Evolutionary conservation across 2,329 filamentous ascomycete species (phyloP).

Genomic region (Xylariaceae sp.): DNA sequence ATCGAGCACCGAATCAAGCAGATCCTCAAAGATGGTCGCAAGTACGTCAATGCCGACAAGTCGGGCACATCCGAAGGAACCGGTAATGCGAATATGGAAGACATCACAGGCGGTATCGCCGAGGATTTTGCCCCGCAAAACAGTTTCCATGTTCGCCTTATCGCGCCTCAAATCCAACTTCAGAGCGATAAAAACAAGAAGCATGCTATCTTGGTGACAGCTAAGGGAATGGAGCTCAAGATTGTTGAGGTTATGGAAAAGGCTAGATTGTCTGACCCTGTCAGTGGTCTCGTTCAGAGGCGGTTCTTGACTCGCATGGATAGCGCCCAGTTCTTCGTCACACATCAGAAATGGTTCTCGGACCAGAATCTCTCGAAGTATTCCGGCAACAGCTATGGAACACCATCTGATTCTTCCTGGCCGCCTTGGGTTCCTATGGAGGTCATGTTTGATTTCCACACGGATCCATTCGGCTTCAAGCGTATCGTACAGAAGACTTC

Average conservation of each 20-base stretch:
- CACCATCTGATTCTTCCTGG: slow-evolving; percentile 80
- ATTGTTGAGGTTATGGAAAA: slow-evolving; percentile 98
- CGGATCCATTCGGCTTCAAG: slow-evolving; percentile 95
- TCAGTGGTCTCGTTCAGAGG: slow-evolving; percentile 91
- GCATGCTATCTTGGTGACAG: slow-evolving; percentile 91
- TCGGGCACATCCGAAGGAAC: slow-evolving; percentile 34
- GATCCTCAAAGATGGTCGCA: slow-evolving; percentile 76
- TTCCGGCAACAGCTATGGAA: slow-evolving; percentile 87
- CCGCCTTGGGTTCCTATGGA: slow-evolving; percentile 98
- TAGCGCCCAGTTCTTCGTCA: slow-evolving; percentile 96
- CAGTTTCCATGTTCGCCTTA: slow-evolving; percentile 89
- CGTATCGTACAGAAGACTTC: slow-evolving; percentile 96
- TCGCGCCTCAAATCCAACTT: slow-evolving; percentile 94
- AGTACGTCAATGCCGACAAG: slow-evolving; percentile 71
- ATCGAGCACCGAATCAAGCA: slow-evolving; percentile 83
- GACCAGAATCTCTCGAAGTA: slow-evolving; percentile 86
- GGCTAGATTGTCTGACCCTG: slow-evolving; percentile 81
- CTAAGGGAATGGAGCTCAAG: slow-evolving; percentile 97
- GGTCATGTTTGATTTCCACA: slow-evolving; percentile 94
- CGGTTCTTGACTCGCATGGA: slow-evolving; percentile 95
- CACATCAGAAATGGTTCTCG: slow-evolving; percentile 84
- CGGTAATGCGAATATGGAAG: slow-evolving; percentile 47
- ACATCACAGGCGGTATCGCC: slow-evolving; percentile 70
- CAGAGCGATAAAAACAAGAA: slow-evolving; percentile 98
- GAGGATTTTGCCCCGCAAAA: slow-evolving; percentile 87